Conservation (phyloP, 768 basidiomycete species). For the Pleurotus salmoneostramineus region DNA sequence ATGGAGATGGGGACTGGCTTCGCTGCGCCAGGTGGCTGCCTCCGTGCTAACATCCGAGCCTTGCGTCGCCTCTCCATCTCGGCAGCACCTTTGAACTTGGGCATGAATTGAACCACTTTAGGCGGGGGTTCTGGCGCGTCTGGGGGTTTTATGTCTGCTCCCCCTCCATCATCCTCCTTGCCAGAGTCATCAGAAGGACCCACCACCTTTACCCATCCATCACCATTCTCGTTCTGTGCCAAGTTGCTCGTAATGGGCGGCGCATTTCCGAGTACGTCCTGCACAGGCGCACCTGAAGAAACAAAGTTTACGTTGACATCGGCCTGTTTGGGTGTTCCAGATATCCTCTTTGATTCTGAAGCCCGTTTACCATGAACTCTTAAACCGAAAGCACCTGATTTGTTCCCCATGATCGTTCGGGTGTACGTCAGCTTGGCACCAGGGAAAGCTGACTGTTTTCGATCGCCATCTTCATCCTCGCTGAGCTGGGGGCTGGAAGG, state of each 20-base stretch:
- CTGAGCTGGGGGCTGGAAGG: conserved; percentile 71
- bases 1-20: conserved; percentile 22
- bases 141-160: neutral
- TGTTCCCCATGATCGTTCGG: conserved; percentile 81
- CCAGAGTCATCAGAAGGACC: conserved; percentile 11
- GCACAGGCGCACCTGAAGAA: conserved; percentile 26
- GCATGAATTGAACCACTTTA: conserved; percentile 61
- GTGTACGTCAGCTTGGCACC: conserved; percentile 72
- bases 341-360: conserved; percentile 49
- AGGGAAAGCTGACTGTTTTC: conserved; percentile 40
- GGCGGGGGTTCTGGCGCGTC: conserved; percentile 28
- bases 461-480: conserved; percentile 55
- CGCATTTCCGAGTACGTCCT: conserved; percentile 25
- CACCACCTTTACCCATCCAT: conserved; percentile 27
- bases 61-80: conserved; percentile 79
- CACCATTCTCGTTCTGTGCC: conserved; percentile 19
- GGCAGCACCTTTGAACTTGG: conserved; percentile 78
- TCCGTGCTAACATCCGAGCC: conserved; percentile 61
- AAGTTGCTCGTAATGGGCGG: conserved; percentile 25
- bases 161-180: neutral
- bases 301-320: conserved; percentile 31
- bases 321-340: conserved; percentile 28
- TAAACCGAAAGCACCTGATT: conserved; percentile 71
- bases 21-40: conserved; percentile 32
- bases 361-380: conserved; percentile 65